Evolutionary conservation across 441 rosid species (phyloP).

Genomic region (Corymbia calophylla): DNA sequence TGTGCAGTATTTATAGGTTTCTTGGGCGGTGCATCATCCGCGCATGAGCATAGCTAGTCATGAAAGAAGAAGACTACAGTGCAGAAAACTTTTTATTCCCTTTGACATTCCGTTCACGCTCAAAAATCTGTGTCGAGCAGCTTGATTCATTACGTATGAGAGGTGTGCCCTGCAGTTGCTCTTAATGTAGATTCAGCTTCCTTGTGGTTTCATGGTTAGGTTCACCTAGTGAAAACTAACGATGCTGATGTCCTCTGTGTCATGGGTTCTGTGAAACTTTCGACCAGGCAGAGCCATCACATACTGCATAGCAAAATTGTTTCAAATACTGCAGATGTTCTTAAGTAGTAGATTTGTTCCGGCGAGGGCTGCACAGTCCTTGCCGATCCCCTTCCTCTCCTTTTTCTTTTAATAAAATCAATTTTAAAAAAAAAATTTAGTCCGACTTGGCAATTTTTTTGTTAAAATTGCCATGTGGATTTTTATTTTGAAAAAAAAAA

Average conservation of each 20-base stretch:
- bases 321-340: not conserved
- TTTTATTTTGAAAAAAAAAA: too few species aligned
- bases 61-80: not conserved
- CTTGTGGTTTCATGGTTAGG: not conserved
- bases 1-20: not conserved
- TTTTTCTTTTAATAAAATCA: too few species aligned
- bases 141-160: not conserved
- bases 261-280: not conserved
- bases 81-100: not conserved
- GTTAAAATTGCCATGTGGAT: too few species aligned
- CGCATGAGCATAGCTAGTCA: not conserved
- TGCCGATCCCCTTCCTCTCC: too few species aligned
- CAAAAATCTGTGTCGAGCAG: not conserved
- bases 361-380: too few species aligned
- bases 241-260: not conserved
- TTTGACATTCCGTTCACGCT: not conserved
- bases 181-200: not conserved
- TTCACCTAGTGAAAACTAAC: not conserved
- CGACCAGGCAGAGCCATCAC: not conserved
- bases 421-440: too few species aligned
- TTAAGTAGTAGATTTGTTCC: not conserved
- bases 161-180: not conserved
- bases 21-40: not conserved
- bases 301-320: not conserved
- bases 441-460: too few species aligned